Evolutionary conservation across 116 monocot species (phyloP), one percentile per base, ranked within the genome.

Genomic region (Thalassia testudinum): DNA sequence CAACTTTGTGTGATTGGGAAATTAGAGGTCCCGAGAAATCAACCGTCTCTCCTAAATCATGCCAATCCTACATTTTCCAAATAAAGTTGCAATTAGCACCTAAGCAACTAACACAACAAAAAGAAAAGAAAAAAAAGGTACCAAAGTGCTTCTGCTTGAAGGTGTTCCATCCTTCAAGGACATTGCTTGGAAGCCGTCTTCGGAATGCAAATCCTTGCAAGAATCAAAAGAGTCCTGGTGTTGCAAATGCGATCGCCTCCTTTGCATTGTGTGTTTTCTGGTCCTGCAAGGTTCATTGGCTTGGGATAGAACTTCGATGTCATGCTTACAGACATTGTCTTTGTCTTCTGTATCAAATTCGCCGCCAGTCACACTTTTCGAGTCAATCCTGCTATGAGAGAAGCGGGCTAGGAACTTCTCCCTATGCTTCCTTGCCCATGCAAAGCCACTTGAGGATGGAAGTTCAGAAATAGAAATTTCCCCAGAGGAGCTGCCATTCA

Each of bases 11-110:
- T 12, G 95, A 60, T 55, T 88, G 73, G 55, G 62, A 72, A 24
- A 85, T 50, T 53, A 97, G 42, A 50, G 89, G 88, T n/a, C 95
- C 85, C 15, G 95, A 88, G 57, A 74, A 97, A 27, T 97, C 89
- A 56, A 85, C 79, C 62, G 71, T 82, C 29, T 88, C 85, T 10
- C 34, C 76, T 65, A 69, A 59, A 67, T 70, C 82, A 23, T 70
- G 62, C 8, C 63, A 64, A 37, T 51, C 71, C 74, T 85, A 42
- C 40, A 14, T 37, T 20, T 59, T 56, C 49, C 16, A 60, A n/a
- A 64, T 7, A 18, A 40, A 54, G 19, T 21, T 7, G 13, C 26
- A 14, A 58, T 17, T 24, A 19, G 21, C 19, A 60, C 13, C 8
- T 23, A 0, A 26, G 30, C 25, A 48, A 13, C 7, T 16, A n/a